Percentiles rank a stretch among this genome's conserved stretches.
phyloP scores from a whole-genome alignment of 192 early-diverging fungal genomes.

The Rhizophagus sp. region DNA sequence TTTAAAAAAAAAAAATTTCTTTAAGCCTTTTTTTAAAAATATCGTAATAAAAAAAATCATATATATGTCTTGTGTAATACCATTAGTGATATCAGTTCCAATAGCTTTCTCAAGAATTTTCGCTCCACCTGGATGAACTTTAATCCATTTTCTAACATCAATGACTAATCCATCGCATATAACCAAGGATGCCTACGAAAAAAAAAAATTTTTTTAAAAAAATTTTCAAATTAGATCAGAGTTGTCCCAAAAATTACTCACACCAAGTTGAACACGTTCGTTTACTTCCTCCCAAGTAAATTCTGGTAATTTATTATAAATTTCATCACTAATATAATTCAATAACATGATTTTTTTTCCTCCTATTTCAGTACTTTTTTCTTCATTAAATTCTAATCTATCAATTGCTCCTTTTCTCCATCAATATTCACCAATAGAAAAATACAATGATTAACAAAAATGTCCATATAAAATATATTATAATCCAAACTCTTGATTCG shows the following conservation, averaged over 20 bases:
- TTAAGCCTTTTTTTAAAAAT: background rate
- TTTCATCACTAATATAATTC: background rate
- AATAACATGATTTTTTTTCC: background rate
- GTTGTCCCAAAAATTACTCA: conserved; percentile 7
- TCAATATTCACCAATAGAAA: background rate
- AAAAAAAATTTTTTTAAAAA: too few species aligned
- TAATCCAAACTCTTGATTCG: background rate
- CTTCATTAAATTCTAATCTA: background rate
- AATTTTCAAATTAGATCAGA: too few species aligned
- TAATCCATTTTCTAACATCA: conserved; percentile 25
- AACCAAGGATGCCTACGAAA: conserved; percentile 22
- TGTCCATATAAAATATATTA: background rate
- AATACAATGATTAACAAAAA: background rate
- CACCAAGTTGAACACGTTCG: conserved; percentile 25
- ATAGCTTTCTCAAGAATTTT: background rate
- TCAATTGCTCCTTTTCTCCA: background rate
- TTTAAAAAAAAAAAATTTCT: too few species aligned
- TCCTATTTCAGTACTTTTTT: background rate
- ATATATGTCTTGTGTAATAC: background rate
- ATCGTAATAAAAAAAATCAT: background rate
- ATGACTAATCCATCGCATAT: conserved; percentile 15
- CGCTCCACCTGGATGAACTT: conserved; percentile 7
- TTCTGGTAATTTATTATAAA: background rate
- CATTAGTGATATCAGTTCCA: conserved; percentile 24
- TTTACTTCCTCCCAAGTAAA: conserved; percentile 21